Evolutionary conservation across 1,139 yeast genomes (phyloP).

Genomic region (Kazachstania sp.): DNA sequence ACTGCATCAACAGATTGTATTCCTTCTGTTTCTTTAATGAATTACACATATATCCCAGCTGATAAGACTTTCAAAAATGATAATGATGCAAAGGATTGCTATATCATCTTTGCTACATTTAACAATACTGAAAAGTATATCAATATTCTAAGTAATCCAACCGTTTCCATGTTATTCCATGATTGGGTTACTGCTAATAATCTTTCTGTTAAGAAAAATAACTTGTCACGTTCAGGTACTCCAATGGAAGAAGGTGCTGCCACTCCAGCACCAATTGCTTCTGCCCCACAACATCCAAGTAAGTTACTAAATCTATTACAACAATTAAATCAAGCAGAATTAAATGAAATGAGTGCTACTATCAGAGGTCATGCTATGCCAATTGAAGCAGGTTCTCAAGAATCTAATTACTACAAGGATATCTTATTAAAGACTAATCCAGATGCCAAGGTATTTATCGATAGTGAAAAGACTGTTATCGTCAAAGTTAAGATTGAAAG

Average conservation of each 20-base stretch:
- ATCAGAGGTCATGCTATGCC: constrained; percentile 62
- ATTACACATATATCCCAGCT: constrained; percentile 55
- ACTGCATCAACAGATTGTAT: constrained; percentile 52
- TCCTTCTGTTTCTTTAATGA: constrained; percentile 87
- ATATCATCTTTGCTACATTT: constrained; percentile 63
- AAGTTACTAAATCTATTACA: constrained; percentile 54
- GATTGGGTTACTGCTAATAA: constrained; percentile 70
- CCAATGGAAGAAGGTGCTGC: constrained; percentile 10
- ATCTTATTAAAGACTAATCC: constrained; percentile 53
- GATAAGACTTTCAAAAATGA: constrained; percentile 28
- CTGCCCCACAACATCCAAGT: constrained; percentile 19
- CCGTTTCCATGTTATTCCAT: constrained; percentile 72
- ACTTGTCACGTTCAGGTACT: constrained; percentile 19
- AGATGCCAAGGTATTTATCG: constrained; percentile 62
- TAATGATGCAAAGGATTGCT: constrained; percentile 31
- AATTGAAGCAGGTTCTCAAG: constrained; percentile 35
- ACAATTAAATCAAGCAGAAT: constrained; percentile 64
- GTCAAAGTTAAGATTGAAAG: constrained; percentile 54
- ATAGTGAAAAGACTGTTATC: constrained; percentile 54
- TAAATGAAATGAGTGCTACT: constrained; percentile 72
- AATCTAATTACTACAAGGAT: constrained; percentile 47
- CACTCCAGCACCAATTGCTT: constrained; percentile 3
- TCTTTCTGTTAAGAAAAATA: constrained; percentile 25
- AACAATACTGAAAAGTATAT: constrained; percentile 59
- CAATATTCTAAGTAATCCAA: constrained; percentile 58